These are phyloP conservation scores for Hyphodiscus sp. DNA, from an alignment of 2,329 filamentous ascomycete species.

Conservation along the genomic window DNA sequence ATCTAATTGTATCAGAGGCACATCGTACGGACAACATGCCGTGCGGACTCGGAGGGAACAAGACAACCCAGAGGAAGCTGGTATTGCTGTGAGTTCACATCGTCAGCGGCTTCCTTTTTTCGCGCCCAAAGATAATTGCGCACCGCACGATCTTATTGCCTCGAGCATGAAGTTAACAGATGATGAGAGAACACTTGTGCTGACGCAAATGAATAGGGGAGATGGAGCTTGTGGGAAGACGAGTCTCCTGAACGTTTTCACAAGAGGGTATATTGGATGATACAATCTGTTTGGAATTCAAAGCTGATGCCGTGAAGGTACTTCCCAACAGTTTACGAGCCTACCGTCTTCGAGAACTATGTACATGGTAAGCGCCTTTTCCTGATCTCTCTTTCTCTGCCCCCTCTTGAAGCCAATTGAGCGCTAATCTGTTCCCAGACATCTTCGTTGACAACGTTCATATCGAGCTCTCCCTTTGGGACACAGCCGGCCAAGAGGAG, in stretches of 20 bases:
- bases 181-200: background rate
- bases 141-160: background rate
- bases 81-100: constrained; percentile 57
- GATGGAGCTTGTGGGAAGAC: constrained; percentile 98
- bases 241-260: constrained; percentile 95
- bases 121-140: too few relatives aligned
- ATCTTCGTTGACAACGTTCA: constrained; percentile 97
- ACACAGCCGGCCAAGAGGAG: constrained; percentile 97
- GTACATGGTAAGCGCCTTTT: constrained; percentile 69
- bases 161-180: background rate
- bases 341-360: constrained; percentile 98
- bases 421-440: constrained; percentile 48
- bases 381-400: background rate
- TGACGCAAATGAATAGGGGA: constrained; percentile 50
- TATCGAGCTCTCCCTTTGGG: constrained; percentile 96
- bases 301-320: constrained; percentile 50
- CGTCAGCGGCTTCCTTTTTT: background rate
- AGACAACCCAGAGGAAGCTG: constrained; percentile 69
- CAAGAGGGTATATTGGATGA: constrained; percentile 72
- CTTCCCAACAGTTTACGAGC: constrained; percentile 97
- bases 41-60: constrained; percentile 42
- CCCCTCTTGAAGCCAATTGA: background rate
- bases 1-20: background rate
- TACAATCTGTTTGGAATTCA: background rate
- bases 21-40: constrained; percentile 21